Conservation (phyloP, 139 green algal genomes). For the Penium margaritaceum region DNA sequence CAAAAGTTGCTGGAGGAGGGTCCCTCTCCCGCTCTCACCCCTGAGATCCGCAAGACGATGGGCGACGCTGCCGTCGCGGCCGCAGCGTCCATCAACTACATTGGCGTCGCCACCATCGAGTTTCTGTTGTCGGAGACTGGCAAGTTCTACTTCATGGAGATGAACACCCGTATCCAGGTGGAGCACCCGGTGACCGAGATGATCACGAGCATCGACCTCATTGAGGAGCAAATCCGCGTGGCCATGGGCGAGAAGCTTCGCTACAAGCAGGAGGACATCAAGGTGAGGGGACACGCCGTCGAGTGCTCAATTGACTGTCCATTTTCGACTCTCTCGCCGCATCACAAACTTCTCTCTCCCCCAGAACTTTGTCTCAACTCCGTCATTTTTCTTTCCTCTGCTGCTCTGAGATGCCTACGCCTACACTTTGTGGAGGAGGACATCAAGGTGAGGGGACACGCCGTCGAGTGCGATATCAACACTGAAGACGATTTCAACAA, state of each 20-base stretch:
- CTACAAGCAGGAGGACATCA: conserved; percentile 51
- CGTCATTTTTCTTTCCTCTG: too few species aligned
- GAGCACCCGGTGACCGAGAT: conserved; percentile 96
- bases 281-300: conserved; percentile 71
- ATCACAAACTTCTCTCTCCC: conserved; percentile 85
- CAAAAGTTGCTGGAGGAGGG: conserved; percentile 97
- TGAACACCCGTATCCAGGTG: conserved; percentile 87
- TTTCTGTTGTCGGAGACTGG: conserved; percentile 93
- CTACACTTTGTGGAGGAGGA: too few species aligned
- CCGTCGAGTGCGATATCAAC: conserved; percentile 90
- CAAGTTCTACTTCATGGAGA: conserved; percentile 85
- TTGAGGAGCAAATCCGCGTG: conserved; percentile 78
- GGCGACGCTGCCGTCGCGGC: conserved; percentile 79
- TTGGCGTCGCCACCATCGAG: conserved; percentile 84
- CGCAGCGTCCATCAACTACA: conserved; percentile 59
- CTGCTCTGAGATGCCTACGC: too few species aligned
- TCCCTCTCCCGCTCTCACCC: conserved; percentile 57
- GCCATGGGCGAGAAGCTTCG: conserved; percentile 68
- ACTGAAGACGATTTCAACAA: conserved; percentile 79
- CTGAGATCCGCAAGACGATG: conserved; percentile 77
- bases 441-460: conserved; percentile 59
- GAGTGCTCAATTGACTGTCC: conserved; percentile 90
- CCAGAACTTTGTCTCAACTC: too few species aligned
- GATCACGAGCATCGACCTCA: conserved; percentile 86
- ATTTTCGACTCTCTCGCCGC: too few species aligned